A percentile compares a stretch with the other conserved stretches of the same genome.
These are phyloP conservation scores for Aulographum hederae DNA, from an alignment of 2,329 filamentous ascomycete species.

Conservation along the genomic window DNA sequence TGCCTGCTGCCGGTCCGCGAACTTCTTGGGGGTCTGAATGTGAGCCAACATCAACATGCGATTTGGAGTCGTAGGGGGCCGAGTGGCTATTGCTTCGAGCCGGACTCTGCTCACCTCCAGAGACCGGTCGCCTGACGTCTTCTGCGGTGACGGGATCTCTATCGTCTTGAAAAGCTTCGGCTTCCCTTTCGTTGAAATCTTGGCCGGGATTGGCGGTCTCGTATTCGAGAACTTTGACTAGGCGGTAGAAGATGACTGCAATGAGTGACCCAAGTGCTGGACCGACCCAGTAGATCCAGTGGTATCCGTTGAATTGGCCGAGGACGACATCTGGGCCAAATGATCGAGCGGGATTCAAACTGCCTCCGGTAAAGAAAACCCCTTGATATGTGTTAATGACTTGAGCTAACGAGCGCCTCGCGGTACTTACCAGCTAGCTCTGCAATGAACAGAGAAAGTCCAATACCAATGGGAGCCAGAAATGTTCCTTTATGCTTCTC, in stretches of 20 bases:
- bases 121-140: neutral
- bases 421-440: constrained; percentile 20
- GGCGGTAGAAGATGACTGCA: constrained; percentile 25
- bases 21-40: no score
- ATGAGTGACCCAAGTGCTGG: constrained; percentile 23
- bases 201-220: constrained; percentile 30
- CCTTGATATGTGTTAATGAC: constrained; percentile 14
- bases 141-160: neutral
- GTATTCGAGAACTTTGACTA: constrained; percentile 30
- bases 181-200: constrained; percentile 26
- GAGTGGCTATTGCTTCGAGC: no score
- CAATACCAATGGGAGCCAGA: constrained; percentile 22
- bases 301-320: constrained; percentile 22
- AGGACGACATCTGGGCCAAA: constrained; percentile 29
- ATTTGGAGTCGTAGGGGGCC: no score
- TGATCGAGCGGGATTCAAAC: constrained; percentile 29
- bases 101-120: no score
- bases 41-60: no score
- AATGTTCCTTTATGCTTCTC: constrained; percentile 22
- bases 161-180: constrained; percentile 10
- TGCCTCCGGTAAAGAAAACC: constrained; percentile 28
- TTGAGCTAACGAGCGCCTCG: neutral
- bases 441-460: constrained; percentile 26
- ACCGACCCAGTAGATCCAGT: constrained; percentile 35
- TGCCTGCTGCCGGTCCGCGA: no score